These are phyloP conservation scores for Daldinia bambusicola DNA, from an alignment of 495 filamentous ascomycete species.

Conservation along the genomic window DNA sequence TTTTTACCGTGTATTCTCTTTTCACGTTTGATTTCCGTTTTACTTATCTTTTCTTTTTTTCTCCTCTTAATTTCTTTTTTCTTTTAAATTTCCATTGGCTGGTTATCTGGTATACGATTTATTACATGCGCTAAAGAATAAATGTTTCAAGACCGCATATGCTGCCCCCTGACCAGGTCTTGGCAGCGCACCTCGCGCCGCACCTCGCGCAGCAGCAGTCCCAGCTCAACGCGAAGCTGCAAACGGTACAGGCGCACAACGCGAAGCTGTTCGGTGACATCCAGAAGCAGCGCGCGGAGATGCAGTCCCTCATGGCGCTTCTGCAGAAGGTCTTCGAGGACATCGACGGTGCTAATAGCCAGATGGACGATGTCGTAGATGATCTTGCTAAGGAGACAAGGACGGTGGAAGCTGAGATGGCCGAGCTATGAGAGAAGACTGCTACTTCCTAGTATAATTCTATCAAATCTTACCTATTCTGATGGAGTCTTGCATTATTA, in stretches of 20 bases:
- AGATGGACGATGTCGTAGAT: conserved; percentile 58
- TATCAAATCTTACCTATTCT: no score
- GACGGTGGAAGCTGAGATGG: conserved; percentile 59
- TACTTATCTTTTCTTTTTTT: conserved; percentile 7
- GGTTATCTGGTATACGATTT: no score
- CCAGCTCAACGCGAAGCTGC: conserved; percentile 68
- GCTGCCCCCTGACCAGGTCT: conserved; percentile 72
- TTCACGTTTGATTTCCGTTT: not conserved
- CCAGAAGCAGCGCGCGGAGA: conserved; percentile 74
- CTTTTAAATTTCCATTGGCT: not conserved
- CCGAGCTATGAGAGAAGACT: conserved; percentile 17
- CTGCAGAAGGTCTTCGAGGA: conserved; percentile 76
- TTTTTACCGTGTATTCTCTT: not conserved
- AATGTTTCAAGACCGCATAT: conserved; percentile 71
- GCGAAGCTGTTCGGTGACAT: conserved; percentile 69
- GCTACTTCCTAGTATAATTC: no score
- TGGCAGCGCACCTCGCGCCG: conserved; percentile 75
- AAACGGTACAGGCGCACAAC: conserved; percentile 72
- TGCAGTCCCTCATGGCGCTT: conserved; percentile 70
- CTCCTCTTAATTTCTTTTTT: conserved; percentile 24
- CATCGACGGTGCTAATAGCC: conserved; percentile 70
- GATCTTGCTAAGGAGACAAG: conserved; percentile 60
- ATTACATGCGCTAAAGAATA: no score
- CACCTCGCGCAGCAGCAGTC: conserved; percentile 69
- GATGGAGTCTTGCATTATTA: not conserved